Evolutionary conservation across 345 rosid species (phyloP), one percentile per base, ranked within the genome.

Genomic region (Cardiospermum halicacabum): DNA sequence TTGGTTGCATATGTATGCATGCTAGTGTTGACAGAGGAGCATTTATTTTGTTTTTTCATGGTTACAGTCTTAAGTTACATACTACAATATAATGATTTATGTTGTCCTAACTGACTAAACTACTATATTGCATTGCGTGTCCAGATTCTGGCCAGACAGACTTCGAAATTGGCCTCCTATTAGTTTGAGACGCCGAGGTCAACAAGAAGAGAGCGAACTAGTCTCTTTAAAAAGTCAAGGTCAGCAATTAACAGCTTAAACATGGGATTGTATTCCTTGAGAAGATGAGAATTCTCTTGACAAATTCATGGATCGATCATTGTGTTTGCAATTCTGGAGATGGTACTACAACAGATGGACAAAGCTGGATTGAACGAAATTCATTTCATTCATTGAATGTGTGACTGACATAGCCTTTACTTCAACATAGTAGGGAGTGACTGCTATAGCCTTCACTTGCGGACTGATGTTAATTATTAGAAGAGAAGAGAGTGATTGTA

Each of bases 71-170:
- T n/a, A 18, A 12, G 4, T 53, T 62, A 3, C 26, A 50, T 24
- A 3, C 30, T n/a, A n/a, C n/a, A n/a, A n/a, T n/a, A n/a, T n/a
- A n/a, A n/a, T 18, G 2, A 43, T 45, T 21, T 3, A 56, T 32
- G 0, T 16, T 5, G n/a, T 48, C 36, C 15, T 27, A 40, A 24
- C 40, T 50, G 55, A 47, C 53, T 49, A 43, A n/a, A n/a, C n/a
- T 61, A 47, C 53, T 32, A 4, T 55, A 7, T 39, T 69, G 32
- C 55, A 66, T 34, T 68, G n/a, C 74, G 47, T 66, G 66, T 53
- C 58, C 53, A 58, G 96, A 67, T 80, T 82, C 66, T 83, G 83
- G 83, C 94, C 98, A 1, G 96, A 90, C 61, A 80, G 82, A 64
- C 34, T 93, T 53, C 72, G 72, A 59, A 84, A 81, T 69, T 87